A percentile compares a stretch with the other conserved stretches of the same genome.
phyloP scores from a whole-genome alignment of 495 filamentous ascomycete species.

The Aspergillus leporis region DNA sequence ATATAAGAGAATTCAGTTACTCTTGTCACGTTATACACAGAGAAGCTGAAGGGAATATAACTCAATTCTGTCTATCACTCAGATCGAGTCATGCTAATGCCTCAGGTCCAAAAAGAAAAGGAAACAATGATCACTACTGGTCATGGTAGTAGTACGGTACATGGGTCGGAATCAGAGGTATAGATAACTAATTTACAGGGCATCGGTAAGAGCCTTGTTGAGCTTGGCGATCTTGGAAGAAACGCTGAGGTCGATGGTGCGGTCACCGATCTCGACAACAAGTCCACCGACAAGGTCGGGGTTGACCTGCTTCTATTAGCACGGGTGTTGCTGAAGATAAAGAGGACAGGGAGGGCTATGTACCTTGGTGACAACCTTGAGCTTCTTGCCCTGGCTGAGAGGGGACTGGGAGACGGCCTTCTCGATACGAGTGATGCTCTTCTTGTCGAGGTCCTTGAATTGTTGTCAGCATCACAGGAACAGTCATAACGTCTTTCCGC shows the following conservation, averaged over 20 bases:
- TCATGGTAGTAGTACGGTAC: constrained; percentile 10
- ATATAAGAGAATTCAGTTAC: not conserved
- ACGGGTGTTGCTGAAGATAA: not conserved
- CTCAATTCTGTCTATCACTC: constrained; percentile 24
- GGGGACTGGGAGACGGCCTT: constrained; percentile 83
- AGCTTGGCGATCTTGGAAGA: constrained; percentile 93
- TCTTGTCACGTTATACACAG: not conserved
- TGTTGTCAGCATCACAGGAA: not conserved
- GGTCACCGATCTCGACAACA: constrained; percentile 94
- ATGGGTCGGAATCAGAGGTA: constrained; percentile 7
- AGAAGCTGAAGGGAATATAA: constrained; percentile 2
- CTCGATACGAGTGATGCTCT: constrained; percentile 81
- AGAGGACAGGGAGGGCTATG: constrained; percentile 16
- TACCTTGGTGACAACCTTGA: constrained; percentile 93
- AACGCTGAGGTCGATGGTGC: constrained; percentile 96
- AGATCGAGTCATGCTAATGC: constrained; percentile 20
- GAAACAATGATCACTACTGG: not conserved
- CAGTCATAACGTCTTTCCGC: not conserved
- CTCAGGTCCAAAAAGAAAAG: constrained; percentile 8
- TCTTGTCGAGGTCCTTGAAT: constrained; percentile 80
- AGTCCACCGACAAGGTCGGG: constrained; percentile 92
- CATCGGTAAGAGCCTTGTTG: constrained; percentile 97
- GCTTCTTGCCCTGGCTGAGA: constrained; percentile 91
- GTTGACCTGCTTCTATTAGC: constrained; percentile 64
- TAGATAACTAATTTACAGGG: constrained; percentile 68